Conservation (phyloP, 352 stramenopile genomes). For the Plasmopara muralis region DNA sequence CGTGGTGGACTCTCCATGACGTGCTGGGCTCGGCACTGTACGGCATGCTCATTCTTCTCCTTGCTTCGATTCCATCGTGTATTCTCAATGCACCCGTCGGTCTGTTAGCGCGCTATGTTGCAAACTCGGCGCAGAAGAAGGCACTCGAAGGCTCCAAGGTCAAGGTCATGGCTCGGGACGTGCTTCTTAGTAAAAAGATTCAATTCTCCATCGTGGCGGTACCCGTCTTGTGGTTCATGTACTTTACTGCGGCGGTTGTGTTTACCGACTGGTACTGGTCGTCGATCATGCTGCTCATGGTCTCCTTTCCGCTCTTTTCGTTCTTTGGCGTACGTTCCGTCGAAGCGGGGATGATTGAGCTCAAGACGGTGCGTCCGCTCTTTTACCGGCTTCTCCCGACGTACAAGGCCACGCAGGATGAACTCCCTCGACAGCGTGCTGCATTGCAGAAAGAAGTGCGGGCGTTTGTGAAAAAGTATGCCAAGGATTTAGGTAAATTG, state of each 20-base stretch:
- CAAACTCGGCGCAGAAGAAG: constrained; percentile 72
- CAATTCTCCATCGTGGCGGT: constrained; percentile 89
- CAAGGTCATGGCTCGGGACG: constrained; percentile 87
- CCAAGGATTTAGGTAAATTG: constrained; percentile 48
- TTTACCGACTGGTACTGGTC: constrained; percentile 85
- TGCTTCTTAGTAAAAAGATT: constrained; percentile 92
- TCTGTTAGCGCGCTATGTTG: constrained; percentile 75
- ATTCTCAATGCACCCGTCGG: constrained; percentile 88
- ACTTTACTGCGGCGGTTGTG: constrained; percentile 72
- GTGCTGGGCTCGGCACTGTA: constrained; percentile 87
- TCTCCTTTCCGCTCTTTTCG: constrained; percentile 83
- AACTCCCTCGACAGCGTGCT: constrained; percentile 55
- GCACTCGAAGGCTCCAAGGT: constrained; percentile 84
- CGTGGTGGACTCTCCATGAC: constrained; percentile 84
- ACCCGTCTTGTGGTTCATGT: constrained; percentile 81
- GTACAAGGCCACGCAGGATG: constrained; percentile 76
- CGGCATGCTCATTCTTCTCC: constrained; percentile 71
- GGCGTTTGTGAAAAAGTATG: constrained; percentile 73
- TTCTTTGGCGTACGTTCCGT: constrained; percentile 85
- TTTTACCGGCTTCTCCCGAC: constrained; percentile 76
- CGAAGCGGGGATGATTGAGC: constrained; percentile 82
- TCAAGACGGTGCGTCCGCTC: constrained; percentile 77
- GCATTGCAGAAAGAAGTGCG: constrained; percentile 72
- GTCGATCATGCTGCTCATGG: constrained; percentile 67
- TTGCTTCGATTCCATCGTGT: constrained; percentile 89